A percentile compares a stretch with the other conserved stretches of the same genome.
These are phyloP conservation scores for Coniosporium tulheliwenetii DNA, from an alignment of 2,329 filamentous ascomycete species.

Conservation along the genomic window DNA sequence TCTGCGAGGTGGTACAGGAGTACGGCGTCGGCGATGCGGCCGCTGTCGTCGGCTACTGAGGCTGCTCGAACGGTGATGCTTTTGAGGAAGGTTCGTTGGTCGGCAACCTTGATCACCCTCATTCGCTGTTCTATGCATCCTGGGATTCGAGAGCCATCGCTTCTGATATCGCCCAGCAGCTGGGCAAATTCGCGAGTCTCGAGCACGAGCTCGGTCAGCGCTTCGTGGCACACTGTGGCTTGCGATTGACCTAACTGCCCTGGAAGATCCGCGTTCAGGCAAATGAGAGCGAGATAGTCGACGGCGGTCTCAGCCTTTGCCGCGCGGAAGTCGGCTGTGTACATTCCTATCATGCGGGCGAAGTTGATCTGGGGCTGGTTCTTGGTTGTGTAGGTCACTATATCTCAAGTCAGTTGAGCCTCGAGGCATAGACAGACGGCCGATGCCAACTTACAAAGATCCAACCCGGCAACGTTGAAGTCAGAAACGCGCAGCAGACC, in stretches of 20 bases:
- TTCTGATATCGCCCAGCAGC: conserved; percentile 77
- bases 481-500: conserved; percentile 78
- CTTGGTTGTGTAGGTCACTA: conserved; percentile 50
- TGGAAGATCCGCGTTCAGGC: conserved; percentile 71
- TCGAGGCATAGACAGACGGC: background rate
- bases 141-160: conserved; percentile 69
- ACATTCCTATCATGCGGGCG: conserved; percentile 82
- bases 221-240: conserved; percentile 74
- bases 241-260: conserved; percentile 63
- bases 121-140: conserved; percentile 81
- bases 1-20: conserved; percentile 87
- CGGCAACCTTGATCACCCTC: conserved; percentile 61
- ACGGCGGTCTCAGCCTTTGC: conserved; percentile 79
- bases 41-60: conserved; percentile 84
- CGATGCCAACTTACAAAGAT: conserved; percentile 34
- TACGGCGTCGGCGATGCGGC: conserved; percentile 83
- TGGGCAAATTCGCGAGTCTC: conserved; percentile 94
- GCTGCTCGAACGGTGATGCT: conserved; percentile 90
- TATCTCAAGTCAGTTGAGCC: background rate
- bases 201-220: conserved; percentile 83
- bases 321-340: conserved; percentile 89
- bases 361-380: conserved; percentile 79
- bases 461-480: conserved; percentile 57
- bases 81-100: conserved; percentile 72
- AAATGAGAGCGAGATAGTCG: conserved; percentile 85